Evolutionary conservation across 495 filamentous ascomycete genomes (phyloP).

Genomic region (Pseudotulostoma volvatum): DNA sequence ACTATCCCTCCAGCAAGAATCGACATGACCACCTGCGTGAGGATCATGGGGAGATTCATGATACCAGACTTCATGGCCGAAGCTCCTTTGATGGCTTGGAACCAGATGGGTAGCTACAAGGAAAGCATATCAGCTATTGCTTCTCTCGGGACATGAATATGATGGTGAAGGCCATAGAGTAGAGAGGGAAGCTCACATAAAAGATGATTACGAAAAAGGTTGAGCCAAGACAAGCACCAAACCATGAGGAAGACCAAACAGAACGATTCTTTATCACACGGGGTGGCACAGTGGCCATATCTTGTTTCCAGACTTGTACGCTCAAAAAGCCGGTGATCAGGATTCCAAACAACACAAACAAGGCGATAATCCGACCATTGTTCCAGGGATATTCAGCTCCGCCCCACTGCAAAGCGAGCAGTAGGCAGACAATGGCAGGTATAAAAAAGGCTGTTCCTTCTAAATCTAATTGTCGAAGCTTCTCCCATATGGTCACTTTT

Average conservation of each 20-base stretch:
- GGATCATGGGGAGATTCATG: slow-evolving; percentile 57
- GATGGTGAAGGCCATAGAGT: background rate
- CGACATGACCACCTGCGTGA: slow-evolving; percentile 42
- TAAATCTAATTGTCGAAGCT: slow-evolving; percentile 12
- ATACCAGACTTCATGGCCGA: slow-evolving; percentile 57
- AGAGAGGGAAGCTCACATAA: slow-evolving; percentile 15
- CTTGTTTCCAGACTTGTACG: slow-evolving; percentile 49
- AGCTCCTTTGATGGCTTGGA: slow-evolving; percentile 65
- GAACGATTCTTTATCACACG: slow-evolving; percentile 58
- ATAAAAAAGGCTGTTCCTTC: slow-evolving; percentile 17
- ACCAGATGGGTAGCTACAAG: slow-evolving; percentile 69
- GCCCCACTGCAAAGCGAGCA: slow-evolving; percentile 55
- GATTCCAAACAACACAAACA: slow-evolving; percentile 48
- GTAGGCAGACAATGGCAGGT: slow-evolving; percentile 18
- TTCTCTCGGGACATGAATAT: background rate
- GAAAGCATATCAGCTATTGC: background rate
- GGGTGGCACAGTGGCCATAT: slow-evolving; percentile 62
- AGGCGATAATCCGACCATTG: slow-evolving; percentile 45
- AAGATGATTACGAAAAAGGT: slow-evolving; percentile 52
- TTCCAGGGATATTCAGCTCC: slow-evolving; percentile 53
- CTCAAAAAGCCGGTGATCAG: slow-evolving; percentile 44
- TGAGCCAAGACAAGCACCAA: slow-evolving; percentile 39
- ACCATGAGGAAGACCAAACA: slow-evolving; percentile 39
- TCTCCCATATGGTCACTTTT: slow-evolving; percentile 15
- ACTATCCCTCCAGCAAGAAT: slow-evolving; percentile 46